Evolutionary conservation across 768 basidiomycete genomes (phyloP).

Genomic region (Mrakia gelida): DNA sequence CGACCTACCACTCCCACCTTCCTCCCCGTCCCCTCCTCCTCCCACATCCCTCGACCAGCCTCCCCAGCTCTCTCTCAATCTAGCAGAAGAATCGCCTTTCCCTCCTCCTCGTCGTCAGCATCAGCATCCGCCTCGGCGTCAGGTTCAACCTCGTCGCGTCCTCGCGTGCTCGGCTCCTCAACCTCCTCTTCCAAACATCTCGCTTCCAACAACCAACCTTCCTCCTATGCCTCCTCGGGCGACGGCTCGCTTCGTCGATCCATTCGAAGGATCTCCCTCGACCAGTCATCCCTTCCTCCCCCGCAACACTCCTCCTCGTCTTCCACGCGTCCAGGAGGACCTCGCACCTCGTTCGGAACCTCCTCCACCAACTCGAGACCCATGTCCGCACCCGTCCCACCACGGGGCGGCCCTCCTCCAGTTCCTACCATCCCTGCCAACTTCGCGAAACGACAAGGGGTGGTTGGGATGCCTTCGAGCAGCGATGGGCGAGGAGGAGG

Average conservation of each 20-base stretch:
- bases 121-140: background rate
- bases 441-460: slow-evolving; percentile 1
- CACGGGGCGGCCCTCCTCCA: background rate
- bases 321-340: background rate
- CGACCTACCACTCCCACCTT: background rate
- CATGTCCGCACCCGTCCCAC: slow-evolving; percentile 20
- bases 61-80: slow-evolving; percentile 2
- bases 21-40: slow-evolving; percentile 11
- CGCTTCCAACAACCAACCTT: background rate
- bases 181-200: background rate
- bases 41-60: slow-evolving; percentile 2
- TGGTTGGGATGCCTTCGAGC: background rate
- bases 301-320: background rate
- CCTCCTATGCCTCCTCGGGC: background rate
- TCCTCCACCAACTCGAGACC: slow-evolving; percentile 13
- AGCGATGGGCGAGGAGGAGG: background rate
- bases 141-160: background rate
- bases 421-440: slow-evolving; percentile 21
- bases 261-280: slow-evolving; percentile 19
- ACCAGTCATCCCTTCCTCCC: slow-evolving; percentile 9
- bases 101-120: slow-evolving; percentile 4
- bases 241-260: slow-evolving; percentile 15
- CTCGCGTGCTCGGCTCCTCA: background rate
- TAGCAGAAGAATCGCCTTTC: background rate
- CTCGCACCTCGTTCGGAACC: slow-evolving; percentile 9